Evolutionary conservation across 1,139 yeast species (phyloP).

Genomic region (Cylindricascospora bacillispora): DNA sequence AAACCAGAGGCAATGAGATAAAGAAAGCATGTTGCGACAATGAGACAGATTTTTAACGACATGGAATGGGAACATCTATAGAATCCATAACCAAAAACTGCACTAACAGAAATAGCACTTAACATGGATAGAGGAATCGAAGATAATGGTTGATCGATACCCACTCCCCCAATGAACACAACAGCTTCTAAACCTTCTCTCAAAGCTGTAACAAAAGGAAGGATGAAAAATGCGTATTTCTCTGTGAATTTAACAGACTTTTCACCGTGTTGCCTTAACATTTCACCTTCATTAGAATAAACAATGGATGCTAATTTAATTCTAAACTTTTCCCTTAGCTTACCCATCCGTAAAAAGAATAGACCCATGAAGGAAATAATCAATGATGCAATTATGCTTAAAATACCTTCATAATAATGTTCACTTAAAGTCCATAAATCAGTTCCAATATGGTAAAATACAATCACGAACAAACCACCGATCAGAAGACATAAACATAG

Average conservation of each 20-base stretch:
- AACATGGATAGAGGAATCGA: constrained; percentile 78
- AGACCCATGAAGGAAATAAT: constrained; percentile 84
- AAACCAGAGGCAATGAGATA: constrained; percentile 84
- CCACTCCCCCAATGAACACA: constrained; percentile 83
- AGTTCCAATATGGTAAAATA: constrained; percentile 63
- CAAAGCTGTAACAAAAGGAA: constrained; percentile 74
- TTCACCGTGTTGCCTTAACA: constrained; percentile 7
- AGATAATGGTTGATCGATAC: constrained; percentile 58
- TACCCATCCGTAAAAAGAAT: constrained; percentile 82
- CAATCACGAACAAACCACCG: constrained; percentile 79
- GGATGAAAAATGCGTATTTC: constrained; percentile 65
- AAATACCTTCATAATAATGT: constrained; percentile 88
- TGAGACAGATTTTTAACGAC: constrained; percentile 69
- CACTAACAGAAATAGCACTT: constrained; percentile 57
- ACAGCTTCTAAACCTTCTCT: constrained; percentile 92
- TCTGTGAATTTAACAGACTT: constrained; percentile 30
- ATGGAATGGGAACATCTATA: constrained; percentile 70
- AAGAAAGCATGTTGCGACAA: constrained; percentile 72
- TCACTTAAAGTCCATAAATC: constrained; percentile 82
- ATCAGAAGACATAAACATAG: constrained; percentile 58
- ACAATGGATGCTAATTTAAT: constrained; percentile 72
- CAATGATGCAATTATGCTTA: constrained; percentile 70
- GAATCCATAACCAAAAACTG: constrained; percentile 48
- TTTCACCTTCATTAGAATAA: constrained; percentile 26
- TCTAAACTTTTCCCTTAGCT: constrained; percentile 87